Evolutionary conservation across 306 rosid genomes (phyloP), one percentile per base, ranked within the genome.

Genomic region (Astragalus membranaceus): DNA sequence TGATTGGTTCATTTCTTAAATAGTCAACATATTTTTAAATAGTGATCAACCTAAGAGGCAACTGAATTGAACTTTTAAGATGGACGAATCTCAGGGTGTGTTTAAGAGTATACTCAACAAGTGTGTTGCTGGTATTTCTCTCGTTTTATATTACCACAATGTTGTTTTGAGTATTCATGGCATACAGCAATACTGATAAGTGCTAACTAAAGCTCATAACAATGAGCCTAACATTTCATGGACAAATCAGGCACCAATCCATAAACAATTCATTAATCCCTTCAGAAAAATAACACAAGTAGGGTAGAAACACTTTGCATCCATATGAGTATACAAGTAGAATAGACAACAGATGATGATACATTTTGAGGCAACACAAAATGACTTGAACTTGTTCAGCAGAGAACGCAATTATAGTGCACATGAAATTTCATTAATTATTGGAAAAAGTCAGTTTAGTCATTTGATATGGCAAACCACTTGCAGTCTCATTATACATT

Each of bases 391-490:
- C 13, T 29, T 70, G 23, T 41, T 61, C 64, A 17, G 50, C 10
- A 55, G 12, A 47, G 35, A 4, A 58, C 8, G 70, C 51, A 49
- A 15, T 17, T 13, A 10, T n/a, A 72, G 69, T 36, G 56, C 66
- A 14, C 8, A 63, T 23, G 14, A 52, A 17, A 0, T 63, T 59
- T 55, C 64, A 17, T 69, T 69, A 36, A 49, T 16, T 23, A 17
- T n/a, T 6, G 11, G 12, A 73, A 37, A 57, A 64, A 49, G 32
- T 36, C 37, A 36, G 30, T n/a, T 42, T 48, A n/a, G 13, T 57
- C n/a, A 57, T 64, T 70, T 63, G 52, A 62, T 62, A 55, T 69
- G 20, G 32, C 30, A 49, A 63, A 69, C 50, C 42, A 44, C 6
- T 9, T 6, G 11, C 30, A 10, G 43, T 17, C 71, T 35, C 23